phyloP scores from a whole-genome alignment of 306 rosid species.

The Glycine tomentella region DNA sequence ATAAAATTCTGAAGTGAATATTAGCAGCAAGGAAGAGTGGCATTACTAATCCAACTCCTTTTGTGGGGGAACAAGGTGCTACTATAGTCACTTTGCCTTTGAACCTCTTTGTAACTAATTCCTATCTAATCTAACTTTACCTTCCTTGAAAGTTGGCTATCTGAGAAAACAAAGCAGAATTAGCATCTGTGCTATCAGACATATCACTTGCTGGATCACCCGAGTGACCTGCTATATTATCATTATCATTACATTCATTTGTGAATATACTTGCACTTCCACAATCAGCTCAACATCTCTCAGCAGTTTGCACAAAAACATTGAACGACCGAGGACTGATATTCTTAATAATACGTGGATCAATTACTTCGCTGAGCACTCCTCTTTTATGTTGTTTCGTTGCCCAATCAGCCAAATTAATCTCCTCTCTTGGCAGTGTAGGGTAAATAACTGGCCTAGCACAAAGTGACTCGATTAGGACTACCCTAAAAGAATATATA shows the following conservation, averaged over 20 bases:
- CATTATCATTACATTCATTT: not conserved
- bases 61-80: too few species aligned
- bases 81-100: not conserved
- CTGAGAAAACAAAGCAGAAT: slow-evolving; percentile 57
- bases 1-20: not conserved
- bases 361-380: slow-evolving; percentile 55
- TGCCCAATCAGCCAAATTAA: slow-evolving; percentile 79
- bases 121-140: slow-evolving; percentile 7
- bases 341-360: slow-evolving; percentile 51
- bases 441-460: slow-evolving; percentile 68
- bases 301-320: slow-evolving; percentile 60
- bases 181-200: slow-evolving; percentile 34
- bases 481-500: too few species aligned
- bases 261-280: slow-evolving; percentile 43
- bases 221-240: slow-evolving; percentile 28
- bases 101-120: not conserved
- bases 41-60: slow-evolving; percentile 31
- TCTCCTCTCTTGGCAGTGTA: slow-evolving; percentile 63
- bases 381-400: slow-evolving; percentile 61
- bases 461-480: slow-evolving; percentile 73
- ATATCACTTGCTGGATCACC: slow-evolving; percentile 34
- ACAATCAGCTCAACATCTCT: slow-evolving; percentile 68
- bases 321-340: slow-evolving; percentile 58
- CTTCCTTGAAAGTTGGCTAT: slow-evolving; percentile 57
- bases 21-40: slow-evolving; percentile 16